Evolutionary conservation across 805 yeast species (phyloP), one percentile per base, ranked within the genome.

Genomic region (Myxozyma nipponensis): DNA sequence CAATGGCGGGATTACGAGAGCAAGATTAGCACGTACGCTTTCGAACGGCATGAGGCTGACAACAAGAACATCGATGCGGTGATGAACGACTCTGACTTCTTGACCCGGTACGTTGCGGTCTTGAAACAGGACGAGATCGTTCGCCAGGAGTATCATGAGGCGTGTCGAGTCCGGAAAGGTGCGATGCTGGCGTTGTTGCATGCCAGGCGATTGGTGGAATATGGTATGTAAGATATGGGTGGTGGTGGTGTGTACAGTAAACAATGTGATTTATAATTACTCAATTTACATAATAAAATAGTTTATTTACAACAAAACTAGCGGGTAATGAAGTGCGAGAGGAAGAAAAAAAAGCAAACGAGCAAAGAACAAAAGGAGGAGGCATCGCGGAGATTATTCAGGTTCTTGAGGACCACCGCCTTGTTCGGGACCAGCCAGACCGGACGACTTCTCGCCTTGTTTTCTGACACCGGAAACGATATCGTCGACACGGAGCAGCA

Each of bases 401-500:
- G 13, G 26, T 39, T 9, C 42, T 35, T 28, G 32, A 9, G 32
- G 32, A 7, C 32, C 32, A 18, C 18, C 35, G 6, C 24, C 37
- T n/a, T 37, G 22, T 23, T 49, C 57, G 5, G 52, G 50, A 7
- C 44, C 44, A 5, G 13, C 26, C 51, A 46, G 40, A 5, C 44
- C 50, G 3, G 44, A n/a, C 7, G 39, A 22, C 17, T 47, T 38
- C 19, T 47, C 58, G 21, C 49, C 54, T 37, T 54, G 63, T 62
- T 71, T 83, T 63, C 96, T 83, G 25, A 89, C 95, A 60, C 98
- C 98, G 69, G 95, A 84, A 39, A 93, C 98, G 59, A 93, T 93
- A 68, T 93, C 98, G 69, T 93, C 99, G 42, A 93, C 98, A 65
- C 98, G 84, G 66, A 93, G 76, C 64, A 93, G 75, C 73, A 93